These are phyloP conservation scores for Teratosphaeria viscida DNA, from an alignment of 2,329 filamentous ascomycete species.

Conservation along the genomic window DNA sequence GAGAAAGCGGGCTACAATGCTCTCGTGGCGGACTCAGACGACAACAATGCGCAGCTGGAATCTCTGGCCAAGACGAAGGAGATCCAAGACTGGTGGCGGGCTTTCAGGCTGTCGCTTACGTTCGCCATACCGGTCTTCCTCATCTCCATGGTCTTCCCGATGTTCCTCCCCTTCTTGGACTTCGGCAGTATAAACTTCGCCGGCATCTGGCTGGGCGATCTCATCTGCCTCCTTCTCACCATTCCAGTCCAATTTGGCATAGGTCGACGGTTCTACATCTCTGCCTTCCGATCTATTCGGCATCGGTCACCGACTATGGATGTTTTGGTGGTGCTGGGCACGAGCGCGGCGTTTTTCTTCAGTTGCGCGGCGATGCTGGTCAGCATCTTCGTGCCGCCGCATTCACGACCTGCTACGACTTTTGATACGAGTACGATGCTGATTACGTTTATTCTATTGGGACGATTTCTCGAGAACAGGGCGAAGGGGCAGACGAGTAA, in stretches of 20 bases:
- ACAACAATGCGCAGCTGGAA: conserved; percentile 93
- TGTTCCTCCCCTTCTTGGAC: conserved; percentile 66
- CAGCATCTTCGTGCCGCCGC: conserved; percentile 63
- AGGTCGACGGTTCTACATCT: conserved; percentile 84
- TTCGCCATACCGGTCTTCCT: conserved; percentile 88
- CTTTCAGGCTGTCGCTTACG: conserved; percentile 63
- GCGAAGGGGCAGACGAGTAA: conserved; percentile 96
- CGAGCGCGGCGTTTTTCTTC: conserved; percentile 93
- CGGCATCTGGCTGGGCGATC: conserved; percentile 79
- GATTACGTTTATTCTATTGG: conserved; percentile 87
- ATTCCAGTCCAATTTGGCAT: conserved; percentile 95
- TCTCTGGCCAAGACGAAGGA: conserved; percentile 93
- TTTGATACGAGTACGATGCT: conserved; percentile 99
- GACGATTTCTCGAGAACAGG: conserved; percentile 83
- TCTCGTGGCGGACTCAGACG: conserved; percentile 78
- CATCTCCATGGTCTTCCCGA: conserved; percentile 88
- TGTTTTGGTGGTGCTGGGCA: conserved; percentile 85
- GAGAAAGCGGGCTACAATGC: conserved; percentile 82
- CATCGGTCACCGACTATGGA: conserved; percentile 96
- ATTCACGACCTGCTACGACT: conserved; percentile 72
- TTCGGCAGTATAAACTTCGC: conserved; percentile 58
- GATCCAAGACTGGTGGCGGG: conserved; percentile 81
- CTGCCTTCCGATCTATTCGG: conserved; percentile 85
- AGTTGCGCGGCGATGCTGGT: conserved; percentile 80
- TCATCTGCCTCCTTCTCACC: conserved; percentile 73